These are phyloP conservation scores for Wickerhamomyces rabaulensis DNA, from an alignment of 805 yeast species.

Conservation along the genomic window DNA sequence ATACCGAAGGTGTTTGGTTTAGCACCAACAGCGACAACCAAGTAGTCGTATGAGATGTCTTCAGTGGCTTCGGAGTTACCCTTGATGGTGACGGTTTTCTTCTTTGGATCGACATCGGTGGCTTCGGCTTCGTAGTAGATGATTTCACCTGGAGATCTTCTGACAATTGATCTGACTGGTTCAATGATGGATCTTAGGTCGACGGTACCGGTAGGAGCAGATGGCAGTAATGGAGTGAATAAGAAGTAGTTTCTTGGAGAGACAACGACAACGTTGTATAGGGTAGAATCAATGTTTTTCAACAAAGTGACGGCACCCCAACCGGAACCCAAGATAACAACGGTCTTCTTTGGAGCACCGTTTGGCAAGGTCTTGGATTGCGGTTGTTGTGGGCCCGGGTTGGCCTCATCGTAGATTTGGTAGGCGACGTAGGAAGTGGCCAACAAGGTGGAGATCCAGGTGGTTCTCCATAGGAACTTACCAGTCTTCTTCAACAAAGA, in stretches of 20 bases:
- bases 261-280: slow-evolving; percentile 83
- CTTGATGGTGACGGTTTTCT: slow-evolving; percentile 58
- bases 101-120: slow-evolving; percentile 68
- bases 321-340: slow-evolving; percentile 81
- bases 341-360: slow-evolving; percentile 36
- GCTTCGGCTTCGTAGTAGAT: slow-evolving; percentile 89
- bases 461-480: slow-evolving; percentile 36
- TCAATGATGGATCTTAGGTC: slow-evolving; percentile 89
- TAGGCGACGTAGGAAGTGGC: slow-evolving; percentile 58
- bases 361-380: slow-evolving; percentile 51
- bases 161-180: slow-evolving; percentile 83
- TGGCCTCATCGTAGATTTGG: slow-evolving; percentile 55
- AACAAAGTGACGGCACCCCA: slow-evolving; percentile 91
- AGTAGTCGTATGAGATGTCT: slow-evolving; percentile 64
- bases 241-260: slow-evolving; percentile 94
- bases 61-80: slow-evolving; percentile 34
- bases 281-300: slow-evolving; percentile 77
- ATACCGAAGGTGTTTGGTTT: slow-evolving; percentile 92
- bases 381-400: slow-evolving; percentile 55
- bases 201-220: slow-evolving; percentile 91
- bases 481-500: slow-evolving; percentile 21
- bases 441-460: slow-evolving; percentile 45
- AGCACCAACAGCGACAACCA: slow-evolving; percentile 93
- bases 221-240: slow-evolving; percentile 93
- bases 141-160: slow-evolving; percentile 74